A percentile compares a stretch with the other conserved stretches of the same genome.
phyloP scores from a whole-genome alignment of 805 yeast species.

The Candida schatavii region DNA sequence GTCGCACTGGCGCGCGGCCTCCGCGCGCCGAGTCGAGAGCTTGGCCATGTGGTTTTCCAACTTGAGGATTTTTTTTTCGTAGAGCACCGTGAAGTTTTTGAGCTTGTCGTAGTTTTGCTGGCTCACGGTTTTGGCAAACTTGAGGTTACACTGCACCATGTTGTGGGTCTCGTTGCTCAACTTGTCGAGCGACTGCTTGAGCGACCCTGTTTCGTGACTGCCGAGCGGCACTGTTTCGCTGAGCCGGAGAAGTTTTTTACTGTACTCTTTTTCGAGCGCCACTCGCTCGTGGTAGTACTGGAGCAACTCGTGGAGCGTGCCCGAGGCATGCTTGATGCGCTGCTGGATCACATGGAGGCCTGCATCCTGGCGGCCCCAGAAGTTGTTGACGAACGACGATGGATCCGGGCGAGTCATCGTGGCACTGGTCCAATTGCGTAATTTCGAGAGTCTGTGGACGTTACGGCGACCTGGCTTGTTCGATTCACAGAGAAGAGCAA shows the following conservation, averaged over 20 bases:
- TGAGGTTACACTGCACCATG: conserved; percentile 54
- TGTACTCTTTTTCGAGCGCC: conserved; percentile 71
- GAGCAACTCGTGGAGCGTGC: conserved; percentile 43
- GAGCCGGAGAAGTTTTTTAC: conserved; percentile 51
- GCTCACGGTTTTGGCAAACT: conserved; percentile 51
- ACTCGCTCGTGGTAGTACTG: conserved; percentile 41
- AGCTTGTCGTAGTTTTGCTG: conserved; percentile 48
- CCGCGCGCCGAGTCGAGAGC: conserved; percentile 46
- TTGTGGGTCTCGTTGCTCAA: conserved; percentile 57
- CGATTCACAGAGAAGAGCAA: too few species aligned
- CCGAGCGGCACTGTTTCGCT: conserved; percentile 50
- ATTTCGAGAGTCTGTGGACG: too few species aligned
- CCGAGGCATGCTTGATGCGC: conserved; percentile 57
- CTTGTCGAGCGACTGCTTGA: conserved; percentile 57
- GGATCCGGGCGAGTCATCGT: conserved; percentile 10
- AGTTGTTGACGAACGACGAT: conserved; percentile 40
- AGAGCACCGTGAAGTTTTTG: conserved; percentile 47
- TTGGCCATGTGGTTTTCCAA: conserved; percentile 57
- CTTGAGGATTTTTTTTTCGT: conserved; percentile 53
- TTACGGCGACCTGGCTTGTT: too few species aligned
- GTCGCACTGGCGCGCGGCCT: conserved; percentile 33
- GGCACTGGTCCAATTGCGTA: too few species aligned
- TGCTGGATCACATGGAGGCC: conserved; percentile 56
- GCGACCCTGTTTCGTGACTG: conserved; percentile 54
- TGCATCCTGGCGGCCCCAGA: conserved; percentile 60